Base-by-base conservation (phyloP, 2,329 filamentous ascomycete species). In the Lasiodiplodia theobromae region DNA sequence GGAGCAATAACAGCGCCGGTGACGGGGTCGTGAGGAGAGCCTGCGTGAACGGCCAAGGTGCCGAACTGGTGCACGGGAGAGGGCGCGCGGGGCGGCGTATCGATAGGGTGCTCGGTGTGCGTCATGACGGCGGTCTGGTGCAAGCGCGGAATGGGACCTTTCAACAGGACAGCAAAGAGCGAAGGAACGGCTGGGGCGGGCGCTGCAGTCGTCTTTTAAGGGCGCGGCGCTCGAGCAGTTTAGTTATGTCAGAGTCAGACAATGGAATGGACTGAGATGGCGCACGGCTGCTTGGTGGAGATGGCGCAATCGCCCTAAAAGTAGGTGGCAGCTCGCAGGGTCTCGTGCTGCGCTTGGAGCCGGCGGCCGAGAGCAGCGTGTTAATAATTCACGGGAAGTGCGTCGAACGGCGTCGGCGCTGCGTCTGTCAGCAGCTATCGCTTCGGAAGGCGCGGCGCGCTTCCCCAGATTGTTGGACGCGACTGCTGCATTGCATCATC, bases 1-100 rank as follows among this genome's bases (percentile, higher is more conserved):
- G 96, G 84, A 82, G 96, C 93, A 79, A 99, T 99, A 75, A 99
- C 96, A 73, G 96, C 96, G 71, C 96, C 96, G 28, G 95, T 99
- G 51, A 88, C 85, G 58, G 95, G 92, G 82, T 99, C 96, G 80
- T 96, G 92, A 75, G 93, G 93, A 53, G 93, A 88, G 70, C 96
- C 96, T 71, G 95, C 94, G 82, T 99, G 96, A 23, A 99, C 96
- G 68, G 96, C 96, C 71, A 96, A 88, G 58, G 96, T 99, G 70
- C 93, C 96, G 82, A 99, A 98, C 71, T 88, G 86, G 79, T 93
- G 90, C 69, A 90, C 86, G 72, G 93, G 92, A 54, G 92, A 91
- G 47, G 90, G 88, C 58, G 91, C 88, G 71, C 90, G 86, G 63
- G 91, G 90, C 72, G 92, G 92, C 69, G 92, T 94, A 75, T 91